Conservation (phyloP, 1,284 basidiomycete genomes). For the Melampsora abietis-canadensis region DNA sequence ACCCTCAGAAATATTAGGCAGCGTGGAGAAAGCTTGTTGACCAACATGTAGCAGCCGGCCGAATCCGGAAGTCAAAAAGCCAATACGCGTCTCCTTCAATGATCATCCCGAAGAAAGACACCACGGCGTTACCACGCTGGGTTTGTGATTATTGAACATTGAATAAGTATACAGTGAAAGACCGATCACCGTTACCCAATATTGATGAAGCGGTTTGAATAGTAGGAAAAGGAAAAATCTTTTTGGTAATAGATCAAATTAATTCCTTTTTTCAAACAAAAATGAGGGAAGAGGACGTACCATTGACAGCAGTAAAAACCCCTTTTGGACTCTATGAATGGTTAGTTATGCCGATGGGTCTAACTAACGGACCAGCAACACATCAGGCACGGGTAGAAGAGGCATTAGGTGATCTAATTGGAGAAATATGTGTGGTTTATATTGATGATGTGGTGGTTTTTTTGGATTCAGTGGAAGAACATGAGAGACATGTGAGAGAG, state of each 20-base stretch:
- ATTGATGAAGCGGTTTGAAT: not conserved
- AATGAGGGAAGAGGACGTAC: conserved; percentile 54
- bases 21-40: conserved; percentile 39
- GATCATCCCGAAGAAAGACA: conserved; percentile 41
- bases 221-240: conserved; percentile 48
- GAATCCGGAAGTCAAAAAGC: conserved; percentile 39
- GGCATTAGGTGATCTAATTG: conserved; percentile 49
- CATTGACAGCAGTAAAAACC: conserved; percentile 55
- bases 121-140: conserved; percentile 44
- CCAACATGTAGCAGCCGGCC: conserved; percentile 30
- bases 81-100: not conserved
- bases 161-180: conserved; percentile 44
- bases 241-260: conserved; percentile 56
- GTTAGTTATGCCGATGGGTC: conserved; percentile 57
- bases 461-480: conserved; percentile 54
- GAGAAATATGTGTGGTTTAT: conserved; percentile 56
- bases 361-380: conserved; percentile 54
- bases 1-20: conserved; percentile 22
- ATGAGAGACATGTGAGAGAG: conserved; percentile 44
- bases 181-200: conserved; percentile 43
- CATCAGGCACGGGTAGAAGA: conserved; percentile 48
- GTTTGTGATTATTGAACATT: conserved; percentile 43
- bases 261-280: conserved; percentile 57
- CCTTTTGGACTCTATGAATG: conserved; percentile 56
- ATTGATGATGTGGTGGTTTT: conserved; percentile 58